Conservation (phyloP, 495 filamentous ascomycete species). For the Annulohypoxylon moriforme region DNA sequence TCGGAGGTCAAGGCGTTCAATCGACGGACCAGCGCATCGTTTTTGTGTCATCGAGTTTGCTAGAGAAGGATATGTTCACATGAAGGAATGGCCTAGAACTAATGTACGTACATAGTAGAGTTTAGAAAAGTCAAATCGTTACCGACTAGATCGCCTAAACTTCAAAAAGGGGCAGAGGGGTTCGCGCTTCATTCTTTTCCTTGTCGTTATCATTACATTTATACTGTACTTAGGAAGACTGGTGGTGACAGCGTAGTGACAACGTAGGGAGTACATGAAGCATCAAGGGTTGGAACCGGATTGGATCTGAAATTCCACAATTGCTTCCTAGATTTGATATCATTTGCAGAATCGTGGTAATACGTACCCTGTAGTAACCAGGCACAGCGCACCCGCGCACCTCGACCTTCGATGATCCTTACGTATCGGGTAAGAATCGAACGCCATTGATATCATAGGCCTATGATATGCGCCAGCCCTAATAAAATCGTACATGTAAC, state of each 20-base stretch:
- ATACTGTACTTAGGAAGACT: background rate
- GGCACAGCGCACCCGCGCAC: conserved; percentile 30
- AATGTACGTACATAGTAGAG: background rate
- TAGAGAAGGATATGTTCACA: no score
- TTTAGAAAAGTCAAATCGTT: conserved; percentile 22
- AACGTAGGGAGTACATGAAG: background rate
- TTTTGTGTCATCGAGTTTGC: conserved; percentile 12
- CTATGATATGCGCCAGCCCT: conserved; percentile 27
- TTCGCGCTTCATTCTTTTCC: background rate
- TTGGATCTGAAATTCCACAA: conserved; percentile 26
- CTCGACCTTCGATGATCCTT: conserved; percentile 38
- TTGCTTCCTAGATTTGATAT: conserved; percentile 21
- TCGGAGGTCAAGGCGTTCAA: conserved; percentile 32
- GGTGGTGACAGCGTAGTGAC: background rate
- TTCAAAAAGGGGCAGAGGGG: background rate
- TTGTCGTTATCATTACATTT: background rate
- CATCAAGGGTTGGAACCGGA: background rate
- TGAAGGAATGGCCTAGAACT: background rate
- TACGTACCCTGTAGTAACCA: conserved; percentile 33
- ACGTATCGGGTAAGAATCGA: conserved; percentile 29
- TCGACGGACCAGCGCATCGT: conserved; percentile 6
- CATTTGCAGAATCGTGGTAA: conserved; percentile 36
- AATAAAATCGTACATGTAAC: conserved; percentile 32
- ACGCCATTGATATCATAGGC: conserved; percentile 45
- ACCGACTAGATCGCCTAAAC: background rate